Base-by-base conservation (phyloP, 1,139 yeast species). In the Zygoascus sp. region DNA sequence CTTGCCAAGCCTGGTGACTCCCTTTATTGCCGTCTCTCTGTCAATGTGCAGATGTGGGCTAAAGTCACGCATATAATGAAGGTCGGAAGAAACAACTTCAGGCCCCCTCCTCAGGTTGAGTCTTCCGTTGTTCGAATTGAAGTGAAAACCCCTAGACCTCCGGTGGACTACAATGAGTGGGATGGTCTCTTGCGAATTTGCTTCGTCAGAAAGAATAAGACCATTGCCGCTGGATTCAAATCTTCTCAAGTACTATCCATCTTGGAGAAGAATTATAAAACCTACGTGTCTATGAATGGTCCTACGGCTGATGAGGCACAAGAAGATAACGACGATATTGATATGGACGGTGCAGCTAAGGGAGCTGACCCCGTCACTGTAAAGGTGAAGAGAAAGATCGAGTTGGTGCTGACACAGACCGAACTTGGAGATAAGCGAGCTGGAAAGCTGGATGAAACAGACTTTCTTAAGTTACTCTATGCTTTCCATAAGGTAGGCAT, bases 21-120 rank as follows among this genome's bases (percentile, higher is more conserved):
- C 1, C 72, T 94, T 42, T 92, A 92, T 70, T 89, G 97, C 66
- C 77, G 99, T 59, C 74, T 92, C 49, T 83, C 95, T 17, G 98
- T 96, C 28, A 94, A 92, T 62, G 97, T 92, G 0, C 98, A 92
- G 63, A 90, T 92, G 97, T 92, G 98, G 97, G 96, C 97, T 19
- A 87, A 87, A 55, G 97, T 94, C 19, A 89, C 96, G 6, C 98
- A 92, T 66, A 87, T 92, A 49, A 92, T 92, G 99, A 94, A 94
- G 67, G 98, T 92, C 35, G 97, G 98, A 27, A 83, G 81, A 63
- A 94, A 94, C 65, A 92, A 92, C 63, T 92, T 92, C 74, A 77
- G 97, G 56, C 99, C 99, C 32, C 99, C 99, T 17, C 99, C 99
- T 49, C 92, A 92, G 66, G 99, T 92, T 50, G 99, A 92, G 66